Base-by-base conservation (phyloP, 1,284 basidiomycete genomes). In the Ceratobasidium sp. region DNA sequence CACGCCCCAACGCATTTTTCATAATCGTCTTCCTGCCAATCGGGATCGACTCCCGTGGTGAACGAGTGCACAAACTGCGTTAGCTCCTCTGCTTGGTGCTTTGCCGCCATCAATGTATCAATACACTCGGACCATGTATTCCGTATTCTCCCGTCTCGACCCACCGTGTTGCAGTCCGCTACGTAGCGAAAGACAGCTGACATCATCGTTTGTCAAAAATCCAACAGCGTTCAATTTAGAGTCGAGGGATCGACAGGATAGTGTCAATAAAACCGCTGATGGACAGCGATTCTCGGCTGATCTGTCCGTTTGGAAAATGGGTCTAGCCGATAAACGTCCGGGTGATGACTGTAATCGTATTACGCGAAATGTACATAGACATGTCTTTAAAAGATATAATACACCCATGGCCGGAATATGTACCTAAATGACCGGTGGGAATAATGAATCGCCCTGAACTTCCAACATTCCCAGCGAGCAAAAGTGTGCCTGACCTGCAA, bases 161-260 rank as follows among this genome's bases (percentile, higher is more conserved):
- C 36, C 8, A 39, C 8, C 6, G 36, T 39, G 36, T 14, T 39
- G 36, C 36, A 8, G 9, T 28, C 9, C 50, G 10, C 9, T 12
- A 26, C n/a, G 53, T 23, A 45, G 16, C 43, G 18, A 9, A 45
- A 12, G 18, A 18, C 43, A 18, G 57, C 57, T 58, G 57, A 58
- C 32, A 58, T 58, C 57, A 58, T 50, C 48, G 48, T 28, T 50
- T 50, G 48, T 50, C 48, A 50, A 50, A 28, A 50, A n/a, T n/a
- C n/a, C n/a, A 46, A 46, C 3, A 5, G n/a, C 48, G 57, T 30
- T 12, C 21, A 30, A 39, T 21, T 57, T 58, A 58, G 57, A 58
- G 57, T 58, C 28, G 43, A 45, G 43, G 23, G 57, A 58, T 58
- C 34, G 57, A 58, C 57, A 58, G 57, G 32, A 58, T 18, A 12